These are phyloP conservation scores for Globisporangium cederbergense DNA, from an alignment of 352 stramenopile species.

Conservation along the genomic window DNA sequence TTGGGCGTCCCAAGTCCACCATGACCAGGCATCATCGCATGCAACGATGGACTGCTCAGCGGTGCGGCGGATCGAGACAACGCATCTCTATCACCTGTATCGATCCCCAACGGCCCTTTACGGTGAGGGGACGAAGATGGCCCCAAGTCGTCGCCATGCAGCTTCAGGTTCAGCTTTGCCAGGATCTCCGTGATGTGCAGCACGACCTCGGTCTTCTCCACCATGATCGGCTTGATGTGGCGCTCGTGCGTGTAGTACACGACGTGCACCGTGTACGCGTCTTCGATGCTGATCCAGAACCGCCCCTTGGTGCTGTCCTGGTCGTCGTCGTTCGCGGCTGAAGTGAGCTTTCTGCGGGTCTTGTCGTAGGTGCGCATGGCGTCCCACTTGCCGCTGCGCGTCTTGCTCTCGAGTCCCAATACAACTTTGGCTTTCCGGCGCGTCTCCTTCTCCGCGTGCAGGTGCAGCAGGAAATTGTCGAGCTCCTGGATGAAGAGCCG, in stretches of 20 bases:
- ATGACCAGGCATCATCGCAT: neutral
- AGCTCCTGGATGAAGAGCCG: constrained; percentile 74
- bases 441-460: constrained; percentile 27
- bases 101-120: neutral
- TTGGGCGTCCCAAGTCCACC: neutral
- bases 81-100: neutral
- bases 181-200: constrained; percentile 58
- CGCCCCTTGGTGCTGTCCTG: constrained; percentile 26
- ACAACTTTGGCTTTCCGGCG: constrained; percentile 31
- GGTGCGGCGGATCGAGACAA: neutral
- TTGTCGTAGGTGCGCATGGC: constrained; percentile 33
- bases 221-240: constrained; percentile 54
- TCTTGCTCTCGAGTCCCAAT: constrained; percentile 46
- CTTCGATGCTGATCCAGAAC: constrained; percentile 75
- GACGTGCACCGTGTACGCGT: constrained; percentile 64
- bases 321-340: constrained; percentile 18
- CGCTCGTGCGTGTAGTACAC: constrained; percentile 76
- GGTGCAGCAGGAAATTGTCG: constrained; percentile 46
- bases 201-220: constrained; percentile 73
- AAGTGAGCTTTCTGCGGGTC: constrained; percentile 25
- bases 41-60: neutral
- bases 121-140: neutral
- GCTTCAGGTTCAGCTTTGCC: constrained; percentile 28
- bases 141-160: constrained; percentile 23
- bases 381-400: constrained; percentile 38